A percentile compares a stretch with the other conserved stretches of the same genome.
These are phyloP conservation scores for Tetrapisispora taiwanensis DNA, from an alignment of 805 yeast species.

Conservation along the genomic window DNA sequence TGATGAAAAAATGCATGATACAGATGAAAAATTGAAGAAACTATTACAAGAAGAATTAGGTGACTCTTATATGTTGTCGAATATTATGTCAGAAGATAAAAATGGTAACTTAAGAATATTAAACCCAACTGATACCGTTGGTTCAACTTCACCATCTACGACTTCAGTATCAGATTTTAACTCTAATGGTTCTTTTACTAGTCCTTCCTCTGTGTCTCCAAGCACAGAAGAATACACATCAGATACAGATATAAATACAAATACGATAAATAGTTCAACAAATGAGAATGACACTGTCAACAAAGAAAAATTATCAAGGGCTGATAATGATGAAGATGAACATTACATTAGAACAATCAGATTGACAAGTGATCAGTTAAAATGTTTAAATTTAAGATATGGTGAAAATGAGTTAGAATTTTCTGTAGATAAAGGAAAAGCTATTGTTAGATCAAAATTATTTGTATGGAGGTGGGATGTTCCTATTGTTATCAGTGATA, in stretches of 20 bases:
- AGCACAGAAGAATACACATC: background rate
- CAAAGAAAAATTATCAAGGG: background rate
- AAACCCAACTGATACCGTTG: constrained; percentile 24
- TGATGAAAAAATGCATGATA: constrained; percentile 60
- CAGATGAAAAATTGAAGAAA: constrained; percentile 66
- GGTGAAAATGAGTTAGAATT: constrained; percentile 77
- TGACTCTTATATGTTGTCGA: constrained; percentile 35
- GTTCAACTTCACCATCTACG: constrained; percentile 17
- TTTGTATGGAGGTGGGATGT: constrained; percentile 75
- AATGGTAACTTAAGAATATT: constrained; percentile 59
- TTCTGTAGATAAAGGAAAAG: constrained; percentile 73
- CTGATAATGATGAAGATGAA: background rate
- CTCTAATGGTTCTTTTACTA: constrained; percentile 1
- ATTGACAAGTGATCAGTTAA: constrained; percentile 82
- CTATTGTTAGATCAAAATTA: constrained; percentile 61
- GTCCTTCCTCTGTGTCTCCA: background rate
- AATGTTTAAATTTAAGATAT: constrained; percentile 55
- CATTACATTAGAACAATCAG: constrained; percentile 76
- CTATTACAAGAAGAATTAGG: constrained; percentile 71
- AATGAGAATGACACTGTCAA: background rate
- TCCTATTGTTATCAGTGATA: constrained; percentile 92
- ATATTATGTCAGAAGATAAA: constrained; percentile 45
- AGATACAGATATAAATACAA: constrained; percentile 1
- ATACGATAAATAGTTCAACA: background rate
- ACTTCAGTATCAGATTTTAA: constrained; percentile 1